Evolutionary conservation across 2,329 filamentous ascomycete species (phyloP), one percentile per base, ranked within the genome.

Genomic region (Trichophyton schoenleinii): DNA sequence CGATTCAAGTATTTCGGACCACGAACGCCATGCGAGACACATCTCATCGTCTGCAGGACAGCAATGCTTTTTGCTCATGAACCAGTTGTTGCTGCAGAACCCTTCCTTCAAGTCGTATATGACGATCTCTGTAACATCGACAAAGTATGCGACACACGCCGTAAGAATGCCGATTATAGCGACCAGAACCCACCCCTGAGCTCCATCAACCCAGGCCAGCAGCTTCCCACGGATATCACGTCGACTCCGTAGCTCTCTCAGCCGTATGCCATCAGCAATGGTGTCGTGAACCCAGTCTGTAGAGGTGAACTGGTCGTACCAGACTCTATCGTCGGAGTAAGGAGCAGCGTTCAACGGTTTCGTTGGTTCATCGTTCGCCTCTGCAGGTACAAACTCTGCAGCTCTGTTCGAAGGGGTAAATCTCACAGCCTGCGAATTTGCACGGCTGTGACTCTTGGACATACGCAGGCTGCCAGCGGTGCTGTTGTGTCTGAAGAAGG

Each of bases 281-380:
- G 88, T 91, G 74, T 99, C 94, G 71, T 96, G 92, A 0, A 99
- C 91, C 94, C 94, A 99, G 73, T 99, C 92, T 61, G 90, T 96
- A 5, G 89, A 95, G 4, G 91, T 96, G 70, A 96, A 96, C 74
- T 99, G 94, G 77, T 99, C 94, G 75, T 97, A 97, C 94, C 94
- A 97, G 8, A 95, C 88, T 63, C 94, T 86, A 67, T 97, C 91
- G 70, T 96, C 89, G 58, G 86, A 78, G 67, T 84, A 86, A 8
- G 87, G 75, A 3, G 84, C 86, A 38, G 80, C 77, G 68, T 86
- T 88, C 28, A 41, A 55, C 3, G 36, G 36, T 34, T 64, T 61
- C 11, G 61, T 57, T 7, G 52, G 87, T 9, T 86, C 87, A 31
- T 85, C 82, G 48, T 74, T 80, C 5, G 79, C 79, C 55, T 78